phyloP scores from a whole-genome alignment of 2,329 filamentous ascomycete species.

The Fusarium incarnatum region DNA sequence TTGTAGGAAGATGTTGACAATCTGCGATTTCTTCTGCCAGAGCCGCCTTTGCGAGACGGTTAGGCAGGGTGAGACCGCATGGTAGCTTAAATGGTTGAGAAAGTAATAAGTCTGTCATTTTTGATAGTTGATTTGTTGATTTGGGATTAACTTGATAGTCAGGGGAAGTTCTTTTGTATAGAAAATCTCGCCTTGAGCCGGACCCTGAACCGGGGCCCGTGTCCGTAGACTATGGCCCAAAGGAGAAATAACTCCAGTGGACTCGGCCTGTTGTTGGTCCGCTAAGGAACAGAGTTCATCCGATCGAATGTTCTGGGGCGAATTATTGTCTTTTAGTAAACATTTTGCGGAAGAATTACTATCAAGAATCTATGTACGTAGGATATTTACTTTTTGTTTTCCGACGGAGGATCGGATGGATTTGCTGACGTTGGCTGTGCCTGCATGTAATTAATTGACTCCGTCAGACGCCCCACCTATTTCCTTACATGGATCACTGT shows the following conservation, averaged over 20 bases:
- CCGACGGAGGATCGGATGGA: neutral
- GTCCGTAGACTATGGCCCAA: conserved; percentile 25
- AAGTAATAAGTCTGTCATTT: conserved; percentile 30
- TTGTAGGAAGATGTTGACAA: conserved; percentile 56
- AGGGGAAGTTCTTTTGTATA: neutral
- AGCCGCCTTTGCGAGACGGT: conserved; percentile 65
- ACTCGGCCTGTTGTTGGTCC: conserved; percentile 27
- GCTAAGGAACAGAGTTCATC: conserved; percentile 8
- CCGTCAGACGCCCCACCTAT: neutral
- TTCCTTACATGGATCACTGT: too few relatives aligned
- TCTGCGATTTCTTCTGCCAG: conserved; percentile 60
- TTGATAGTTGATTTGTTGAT: neutral
- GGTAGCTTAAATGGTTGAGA: conserved; percentile 60
- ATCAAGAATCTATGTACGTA: neutral
- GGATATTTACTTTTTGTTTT: neutral
- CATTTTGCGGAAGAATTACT: neutral
- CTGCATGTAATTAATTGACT: neutral
- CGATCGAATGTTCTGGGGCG: neutral
- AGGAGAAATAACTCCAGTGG: conserved; percentile 8
- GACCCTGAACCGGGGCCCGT: conserved; percentile 14
- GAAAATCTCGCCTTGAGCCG: neutral
- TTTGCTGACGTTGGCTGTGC: neutral
- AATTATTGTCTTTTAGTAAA: neutral
- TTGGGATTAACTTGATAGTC: neutral
- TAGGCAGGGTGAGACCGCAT: conserved; percentile 66